phyloP scores from a whole-genome alignment of 352 stramenopile genomes.

The Phytophthora pisi region DNA sequence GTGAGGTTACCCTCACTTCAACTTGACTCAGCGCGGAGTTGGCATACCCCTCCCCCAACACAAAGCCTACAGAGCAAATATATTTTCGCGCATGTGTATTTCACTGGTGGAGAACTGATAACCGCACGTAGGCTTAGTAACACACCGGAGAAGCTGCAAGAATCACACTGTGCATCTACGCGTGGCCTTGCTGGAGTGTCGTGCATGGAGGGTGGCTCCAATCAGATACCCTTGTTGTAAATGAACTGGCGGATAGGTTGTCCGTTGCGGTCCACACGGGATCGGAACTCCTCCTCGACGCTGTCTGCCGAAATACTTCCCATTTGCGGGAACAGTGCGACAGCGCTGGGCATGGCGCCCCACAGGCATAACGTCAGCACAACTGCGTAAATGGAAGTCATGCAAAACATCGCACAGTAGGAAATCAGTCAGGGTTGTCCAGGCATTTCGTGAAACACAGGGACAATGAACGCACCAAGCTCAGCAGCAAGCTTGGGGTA shows the following conservation, averaged over 20 bases:
- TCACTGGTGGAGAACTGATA: too few species aligned
- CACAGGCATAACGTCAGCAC: slow-evolving; percentile 82
- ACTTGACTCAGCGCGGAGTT: neutral
- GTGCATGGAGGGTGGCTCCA: neutral
- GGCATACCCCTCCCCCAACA: too few species aligned
- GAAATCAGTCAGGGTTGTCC: slow-evolving; percentile 3
- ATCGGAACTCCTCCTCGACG: slow-evolving; percentile 69
- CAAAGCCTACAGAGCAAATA: too few species aligned
- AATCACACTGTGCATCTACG: too few species aligned
- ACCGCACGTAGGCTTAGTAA: too few species aligned
- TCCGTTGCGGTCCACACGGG: slow-evolving; percentile 60
- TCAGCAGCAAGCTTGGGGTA: slow-evolving; percentile 80
- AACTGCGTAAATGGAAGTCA: slow-evolving; percentile 25
- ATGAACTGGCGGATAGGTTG: slow-evolving; percentile 65
- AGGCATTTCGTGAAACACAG: neutral
- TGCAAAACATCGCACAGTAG: slow-evolving; percentile 6
- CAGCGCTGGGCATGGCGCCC: slow-evolving; percentile 75
- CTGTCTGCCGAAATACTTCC: slow-evolving; percentile 68
- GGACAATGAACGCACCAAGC: slow-evolving; percentile 49
- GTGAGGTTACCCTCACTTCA: neutral
- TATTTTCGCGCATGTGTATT: neutral
- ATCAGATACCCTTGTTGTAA: slow-evolving; percentile 87
- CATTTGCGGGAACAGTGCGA: slow-evolving; percentile 84
- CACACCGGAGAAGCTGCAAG: too few species aligned
- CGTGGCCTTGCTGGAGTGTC: neutral